Conservation (phyloP, 208 protist genomes). For the Leishmania tropica region DNA sequence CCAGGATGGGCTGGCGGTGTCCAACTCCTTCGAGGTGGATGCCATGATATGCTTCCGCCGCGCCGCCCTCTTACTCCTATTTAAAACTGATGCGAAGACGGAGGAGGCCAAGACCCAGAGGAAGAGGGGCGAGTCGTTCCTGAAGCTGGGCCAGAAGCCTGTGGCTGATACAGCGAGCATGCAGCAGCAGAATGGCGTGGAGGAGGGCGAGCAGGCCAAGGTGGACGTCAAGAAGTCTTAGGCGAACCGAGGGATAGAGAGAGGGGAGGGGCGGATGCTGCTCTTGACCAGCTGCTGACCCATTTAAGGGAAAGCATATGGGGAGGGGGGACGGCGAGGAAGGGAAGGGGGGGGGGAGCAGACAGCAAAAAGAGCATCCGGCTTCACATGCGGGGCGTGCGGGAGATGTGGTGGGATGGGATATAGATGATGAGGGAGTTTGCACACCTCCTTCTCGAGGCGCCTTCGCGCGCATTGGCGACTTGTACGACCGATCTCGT, state of each 20-base stretch:
- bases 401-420: neutral
- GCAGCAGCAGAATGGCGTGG: conserved; percentile 45
- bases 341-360: neutral
- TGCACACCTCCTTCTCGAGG: neutral
- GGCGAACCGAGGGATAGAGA: neutral
- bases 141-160: conserved; percentile 24
- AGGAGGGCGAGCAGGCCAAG: conserved; percentile 39
- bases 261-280: neutral
- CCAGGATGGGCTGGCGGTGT: conserved; percentile 42
- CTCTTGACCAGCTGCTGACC: neutral
- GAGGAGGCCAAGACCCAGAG: conserved; percentile 57
- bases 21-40: conserved; percentile 42
- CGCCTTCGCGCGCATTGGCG: neutral
- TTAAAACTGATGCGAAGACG: conserved; percentile 61
- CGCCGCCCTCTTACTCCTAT: conserved; percentile 67
- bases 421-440: neutral
- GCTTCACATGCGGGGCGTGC: neutral
- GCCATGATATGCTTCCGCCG: conserved; percentile 79
- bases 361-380: neutral
- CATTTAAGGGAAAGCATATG: neutral
- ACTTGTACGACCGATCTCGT: neutral
- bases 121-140: conserved; percentile 50
- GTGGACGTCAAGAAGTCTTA: conserved; percentile 10
- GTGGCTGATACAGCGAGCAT: conserved; percentile 10
- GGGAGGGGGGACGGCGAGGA: neutral